Base-by-base conservation (phyloP, 2,329 filamentous ascomycete species). In the Diaporthe longicolla region DNA sequence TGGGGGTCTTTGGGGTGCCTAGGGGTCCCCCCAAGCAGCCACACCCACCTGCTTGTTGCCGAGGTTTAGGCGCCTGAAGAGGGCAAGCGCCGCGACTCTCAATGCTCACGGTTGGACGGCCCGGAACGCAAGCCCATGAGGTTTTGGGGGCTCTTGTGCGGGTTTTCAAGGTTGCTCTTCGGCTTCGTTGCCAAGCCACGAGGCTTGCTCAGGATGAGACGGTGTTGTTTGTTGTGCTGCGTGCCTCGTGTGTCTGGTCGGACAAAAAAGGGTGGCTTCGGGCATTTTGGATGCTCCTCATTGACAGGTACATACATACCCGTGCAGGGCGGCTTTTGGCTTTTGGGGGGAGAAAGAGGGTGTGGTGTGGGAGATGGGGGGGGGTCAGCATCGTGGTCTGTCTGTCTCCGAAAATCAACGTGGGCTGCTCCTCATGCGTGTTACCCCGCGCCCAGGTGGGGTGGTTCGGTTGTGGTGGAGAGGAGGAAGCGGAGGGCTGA, bases 21-120 rank as follows among this genome's bases (percentile, higher is more conserved):
- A 48, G 11, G 55, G 32, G 55, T n/a, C 29, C 29, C 24, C 10
- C 40, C 37, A 32, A 66, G 61, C 43, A 66, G 43, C 50, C 43
- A 45, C 61, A 48, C 40, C 71, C 48, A n/a, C 35, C 29, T 32
- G 7, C 17, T 19, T 43, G 45, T 40, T 74, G 37, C 73, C 73
- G 73, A 74, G 57, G 73, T 74, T 74, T 74, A 74, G 71, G 73
- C 73, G 65, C 37, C 48, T 50, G 37, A 57, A 66, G 26, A 72
- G 35, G 69, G n/a, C 61, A 69, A 72, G 73, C 73, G 70, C 70
- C 63, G 70, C 63, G 45, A 50, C 69, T 29, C 17, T 61, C 45
- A 71, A 63, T 26, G 69, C 10, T 59, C n/a, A 54, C 73, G 73
- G 73, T 58, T 73, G n/a, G 50, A 50, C 73, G 73, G 73, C 48